A percentile compares a stretch with the other conserved stretches of the same genome.
Conservation (phyloP, 495 filamentous ascomycete genomes). For the Lasiosphaeriaceae sp. region DNA sequence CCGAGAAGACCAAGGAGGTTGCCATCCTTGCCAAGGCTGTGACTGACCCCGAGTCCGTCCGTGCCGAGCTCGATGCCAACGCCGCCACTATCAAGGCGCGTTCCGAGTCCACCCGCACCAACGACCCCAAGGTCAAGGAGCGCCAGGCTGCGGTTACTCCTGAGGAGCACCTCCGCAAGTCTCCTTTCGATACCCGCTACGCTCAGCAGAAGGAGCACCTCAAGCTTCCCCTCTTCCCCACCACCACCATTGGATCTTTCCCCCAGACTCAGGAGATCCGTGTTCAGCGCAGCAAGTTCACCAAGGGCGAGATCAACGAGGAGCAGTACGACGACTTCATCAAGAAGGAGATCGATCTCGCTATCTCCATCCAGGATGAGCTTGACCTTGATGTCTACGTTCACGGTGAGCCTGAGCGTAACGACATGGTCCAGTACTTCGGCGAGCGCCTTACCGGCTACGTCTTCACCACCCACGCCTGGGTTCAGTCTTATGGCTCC, state of each 20-base stretch:
- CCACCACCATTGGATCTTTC: constrained; percentile 98
- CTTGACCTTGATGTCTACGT: constrained; percentile 91
- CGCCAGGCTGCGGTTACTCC: constrained; percentile 81
- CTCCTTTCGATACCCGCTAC: constrained; percentile 76
- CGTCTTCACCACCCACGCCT: constrained; percentile 97
- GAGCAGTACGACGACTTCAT: constrained; percentile 97
- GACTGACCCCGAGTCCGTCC: constrained; percentile 79
- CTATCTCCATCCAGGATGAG: constrained; percentile 95
- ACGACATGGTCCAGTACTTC: constrained; percentile 99
- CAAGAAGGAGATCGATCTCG: constrained; percentile 90
- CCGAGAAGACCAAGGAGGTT: constrained; percentile 89
- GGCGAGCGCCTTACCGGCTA: constrained; percentile 95
- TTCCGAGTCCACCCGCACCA: constrained; percentile 87
- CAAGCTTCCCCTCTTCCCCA: constrained; percentile 93
- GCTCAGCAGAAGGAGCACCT: constrained; percentile 81
- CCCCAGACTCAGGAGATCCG: constrained; percentile 98
- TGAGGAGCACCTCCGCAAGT: constrained; percentile 86
- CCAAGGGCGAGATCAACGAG: constrained; percentile 91
- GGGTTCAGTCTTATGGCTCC: constrained; percentile 97
- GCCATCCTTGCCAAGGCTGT: constrained; percentile 94
- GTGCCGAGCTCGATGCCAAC: constrained; percentile 86
- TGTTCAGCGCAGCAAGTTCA: constrained; percentile 91
- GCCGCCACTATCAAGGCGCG: constrained; percentile 85
- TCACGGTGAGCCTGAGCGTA: constrained; percentile 98
- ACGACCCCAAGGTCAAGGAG: constrained; percentile 93